A percentile compares a stretch with the other conserved stretches of the same genome.
phyloP scores from a whole-genome alignment of 2,329 filamentous ascomycete species.

The Eurotiales sp. region DNA sequence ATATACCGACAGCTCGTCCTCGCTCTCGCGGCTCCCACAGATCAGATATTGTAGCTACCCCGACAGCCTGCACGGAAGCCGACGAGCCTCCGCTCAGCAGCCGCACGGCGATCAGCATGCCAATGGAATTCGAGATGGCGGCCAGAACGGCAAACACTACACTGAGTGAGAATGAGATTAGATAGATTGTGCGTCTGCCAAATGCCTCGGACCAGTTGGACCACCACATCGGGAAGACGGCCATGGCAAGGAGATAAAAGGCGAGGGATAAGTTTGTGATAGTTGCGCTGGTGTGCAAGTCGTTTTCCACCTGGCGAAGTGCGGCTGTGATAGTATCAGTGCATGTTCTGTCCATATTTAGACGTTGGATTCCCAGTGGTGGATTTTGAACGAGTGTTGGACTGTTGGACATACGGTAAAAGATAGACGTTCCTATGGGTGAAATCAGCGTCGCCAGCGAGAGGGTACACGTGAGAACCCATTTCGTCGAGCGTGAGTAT shows the following conservation, averaged over 20 bases:
- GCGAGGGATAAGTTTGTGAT: constrained; percentile 72
- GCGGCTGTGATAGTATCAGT: constrained; percentile 51
- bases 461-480: constrained; percentile 74
- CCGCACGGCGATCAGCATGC: constrained; percentile 74
- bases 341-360: no score
- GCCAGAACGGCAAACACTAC: constrained; percentile 66
- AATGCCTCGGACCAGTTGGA: constrained; percentile 6
- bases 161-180: constrained; percentile 69
- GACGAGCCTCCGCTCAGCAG: constrained; percentile 71
- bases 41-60: constrained; percentile 77
- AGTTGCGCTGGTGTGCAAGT: constrained; percentile 61
- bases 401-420: constrained; percentile 71
- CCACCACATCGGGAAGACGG: constrained; percentile 78
- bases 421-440: constrained; percentile 78
- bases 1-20: constrained; percentile 73
- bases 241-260: constrained; percentile 78
- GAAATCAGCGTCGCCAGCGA: constrained; percentile 72
- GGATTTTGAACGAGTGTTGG: no score
- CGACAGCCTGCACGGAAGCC: constrained; percentile 76
- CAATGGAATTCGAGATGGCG: constrained; percentile 65
- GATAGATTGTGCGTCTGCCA: constrained; percentile 71
- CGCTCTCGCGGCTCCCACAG: constrained; percentile 71
- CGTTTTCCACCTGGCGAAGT: constrained; percentile 59
- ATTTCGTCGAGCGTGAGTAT: constrained; percentile 73
- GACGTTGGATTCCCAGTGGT: no score